Evolutionary conservation across 2,329 filamentous ascomycete genomes (phyloP).

Genomic region (Hypoxylon sp.): DNA sequence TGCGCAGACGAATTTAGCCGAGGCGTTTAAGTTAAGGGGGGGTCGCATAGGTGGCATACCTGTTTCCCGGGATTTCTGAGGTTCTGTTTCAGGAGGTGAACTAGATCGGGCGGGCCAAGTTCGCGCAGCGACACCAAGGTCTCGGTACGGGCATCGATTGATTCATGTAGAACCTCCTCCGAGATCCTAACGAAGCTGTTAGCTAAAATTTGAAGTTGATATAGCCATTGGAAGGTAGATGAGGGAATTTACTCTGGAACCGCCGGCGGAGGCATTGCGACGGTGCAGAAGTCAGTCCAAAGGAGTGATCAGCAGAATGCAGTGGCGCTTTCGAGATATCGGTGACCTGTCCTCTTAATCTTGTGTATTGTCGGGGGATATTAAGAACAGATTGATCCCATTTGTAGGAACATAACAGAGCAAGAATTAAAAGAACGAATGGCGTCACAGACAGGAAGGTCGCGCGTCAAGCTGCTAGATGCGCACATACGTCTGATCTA

Average conservation of each 20-base stretch:
- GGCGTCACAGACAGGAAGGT: conserved; percentile 7
- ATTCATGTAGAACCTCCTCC: conserved; percentile 92
- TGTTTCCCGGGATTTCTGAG: conserved; percentile 70
- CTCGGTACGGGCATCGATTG: conserved; percentile 93
- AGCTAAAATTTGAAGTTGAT: conserved; percentile 2
- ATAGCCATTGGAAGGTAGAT: conserved; percentile 2
- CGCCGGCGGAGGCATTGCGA: conserved; percentile 54
- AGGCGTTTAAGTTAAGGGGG: not conserved
- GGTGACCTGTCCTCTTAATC: conserved; percentile 12
- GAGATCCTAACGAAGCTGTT: conserved; percentile 75
- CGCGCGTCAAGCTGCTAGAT: conserved; percentile 16
- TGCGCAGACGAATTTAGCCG: conserved; percentile 57
- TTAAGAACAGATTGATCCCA: conserved; percentile 20
- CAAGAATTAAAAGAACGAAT: conserved; percentile 25
- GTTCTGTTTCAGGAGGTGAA: conserved; percentile 88
- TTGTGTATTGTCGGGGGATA: conserved; percentile 1
- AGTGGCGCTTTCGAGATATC: not conserved
- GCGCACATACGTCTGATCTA: conserved; percentile 1
- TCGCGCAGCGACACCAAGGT: conserved; percentile 88
- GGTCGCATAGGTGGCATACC: conserved; percentile 58
- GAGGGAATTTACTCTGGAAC: conserved; percentile 53
- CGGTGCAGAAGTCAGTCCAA: conserved; percentile 16
- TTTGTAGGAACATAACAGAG: conserved; percentile 22
- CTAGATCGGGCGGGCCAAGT: conserved; percentile 94
- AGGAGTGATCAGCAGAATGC: not conserved